Conservation (phyloP, 1,139 yeast genomes). For the Debaryomyces psychrophilus region DNA sequence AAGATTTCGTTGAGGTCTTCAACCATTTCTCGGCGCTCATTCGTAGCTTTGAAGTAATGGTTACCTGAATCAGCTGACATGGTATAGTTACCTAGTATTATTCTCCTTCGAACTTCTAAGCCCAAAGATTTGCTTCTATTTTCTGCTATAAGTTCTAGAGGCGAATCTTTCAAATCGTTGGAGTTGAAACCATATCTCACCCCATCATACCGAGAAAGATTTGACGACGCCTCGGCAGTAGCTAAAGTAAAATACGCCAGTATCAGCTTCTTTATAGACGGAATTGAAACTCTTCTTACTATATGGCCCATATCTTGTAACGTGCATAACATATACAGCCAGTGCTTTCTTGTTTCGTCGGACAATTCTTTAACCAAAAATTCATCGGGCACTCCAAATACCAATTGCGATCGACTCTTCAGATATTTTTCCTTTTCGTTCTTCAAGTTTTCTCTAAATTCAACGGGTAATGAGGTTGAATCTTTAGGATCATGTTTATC, state of each 20-base stretch:
- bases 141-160: slow-evolving; percentile 50
- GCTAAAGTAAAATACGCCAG: slow-evolving; percentile 87
- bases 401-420: slow-evolving; percentile 23
- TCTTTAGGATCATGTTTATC: slow-evolving; percentile 71
- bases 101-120: slow-evolving; percentile 77
- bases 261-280: slow-evolving; percentile 66
- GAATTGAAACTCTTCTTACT: slow-evolving; percentile 66
- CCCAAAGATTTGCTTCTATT: slow-evolving; percentile 77
- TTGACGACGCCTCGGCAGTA: slow-evolving; percentile 94
- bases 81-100: slow-evolving; percentile 83
- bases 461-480: slow-evolving; percentile 67
- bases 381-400: slow-evolving; percentile 75
- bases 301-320: slow-evolving; percentile 56
- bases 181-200: slow-evolving; percentile 67
- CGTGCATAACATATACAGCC: slow-evolving; percentile 47
- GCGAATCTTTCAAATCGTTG: slow-evolving; percentile 27
- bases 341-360: slow-evolving; percentile 44
- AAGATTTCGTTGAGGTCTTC: slow-evolving; percentile 70
- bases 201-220: slow-evolving; percentile 88
- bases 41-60: slow-evolving; percentile 77
- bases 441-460: slow-evolving; percentile 33
- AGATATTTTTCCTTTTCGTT: slow-evolving; percentile 15
- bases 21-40: slow-evolving; percentile 60
- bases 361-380: slow-evolving; percentile 61
- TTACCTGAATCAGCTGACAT: slow-evolving; percentile 77